Conservation (phyloP, 1,284 basidiomycete species). For the Rhodotorula sp. region DNA sequence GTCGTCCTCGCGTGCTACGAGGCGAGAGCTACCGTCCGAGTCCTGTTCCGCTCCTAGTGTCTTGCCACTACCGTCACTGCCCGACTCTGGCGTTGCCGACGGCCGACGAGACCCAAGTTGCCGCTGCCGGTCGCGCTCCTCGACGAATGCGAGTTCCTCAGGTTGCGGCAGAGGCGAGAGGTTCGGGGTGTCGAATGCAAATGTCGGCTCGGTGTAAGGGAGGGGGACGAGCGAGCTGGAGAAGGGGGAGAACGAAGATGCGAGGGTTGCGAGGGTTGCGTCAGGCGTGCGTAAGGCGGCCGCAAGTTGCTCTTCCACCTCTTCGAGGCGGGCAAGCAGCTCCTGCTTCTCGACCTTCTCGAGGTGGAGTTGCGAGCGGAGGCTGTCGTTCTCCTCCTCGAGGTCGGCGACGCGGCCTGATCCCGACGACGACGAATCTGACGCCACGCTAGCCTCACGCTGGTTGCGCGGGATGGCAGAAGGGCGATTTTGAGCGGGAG, state of each 20-base stretch:
- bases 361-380: slow-evolving; percentile 30
- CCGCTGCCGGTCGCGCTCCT: slow-evolving; percentile 10
- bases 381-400: slow-evolving; percentile 35
- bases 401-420: slow-evolving; percentile 19
- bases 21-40: slow-evolving; percentile 28
- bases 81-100: not conserved
- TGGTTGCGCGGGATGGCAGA: not conserved
- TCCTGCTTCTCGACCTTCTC: slow-evolving; percentile 24
- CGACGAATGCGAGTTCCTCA: slow-evolving; percentile 26
- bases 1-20: slow-evolving; percentile 37
- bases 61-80: not conserved
- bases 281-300: not conserved
- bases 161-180: slow-evolving; percentile 28
- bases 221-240: slow-evolving; percentile 3
- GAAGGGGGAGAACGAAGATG: slow-evolving; percentile 1
- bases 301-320: slow-evolving; percentile 16
- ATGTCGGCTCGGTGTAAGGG: slow-evolving; percentile 26
- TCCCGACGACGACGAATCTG: not conserved
- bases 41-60: not conserved
- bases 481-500: not conserved
- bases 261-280: not conserved
- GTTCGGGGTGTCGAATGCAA: slow-evolving; percentile 29
- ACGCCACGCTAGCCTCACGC: slow-evolving; percentile 3
- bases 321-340: slow-evolving; percentile 25
- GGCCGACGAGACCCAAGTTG: not conserved